Evolutionary conservation across 1,284 basidiomycete genomes (phyloP).

Genomic region (Cryptococcus sp.): DNA sequence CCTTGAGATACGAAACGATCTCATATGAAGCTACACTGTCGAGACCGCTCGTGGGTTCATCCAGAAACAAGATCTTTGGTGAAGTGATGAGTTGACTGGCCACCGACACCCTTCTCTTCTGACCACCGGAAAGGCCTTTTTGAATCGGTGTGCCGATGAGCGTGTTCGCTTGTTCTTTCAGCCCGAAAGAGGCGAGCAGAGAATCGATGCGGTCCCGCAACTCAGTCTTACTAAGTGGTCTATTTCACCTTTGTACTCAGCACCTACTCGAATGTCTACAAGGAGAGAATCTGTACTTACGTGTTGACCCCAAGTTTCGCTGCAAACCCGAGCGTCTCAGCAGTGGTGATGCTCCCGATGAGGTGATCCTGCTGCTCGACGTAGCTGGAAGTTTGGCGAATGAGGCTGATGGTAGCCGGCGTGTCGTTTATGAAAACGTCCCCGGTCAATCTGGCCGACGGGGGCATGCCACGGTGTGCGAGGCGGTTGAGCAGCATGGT

Average conservation of each 20-base stretch:
- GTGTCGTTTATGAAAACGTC: conserved; percentile 73
- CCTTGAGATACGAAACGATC: conserved; percentile 81
- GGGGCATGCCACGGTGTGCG: conserved; percentile 72
- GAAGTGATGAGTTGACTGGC: conserved; percentile 95
- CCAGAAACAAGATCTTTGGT: conserved; percentile 88
- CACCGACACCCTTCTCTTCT: conserved; percentile 89
- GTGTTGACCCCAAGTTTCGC: conserved; percentile 6
- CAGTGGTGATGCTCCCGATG: conserved; percentile 7
- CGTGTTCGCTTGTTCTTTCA: conserved; percentile 28
- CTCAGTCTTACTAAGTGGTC: too few relatives aligned
- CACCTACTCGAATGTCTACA: too few relatives aligned
- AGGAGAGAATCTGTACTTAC: conserved; percentile 6
- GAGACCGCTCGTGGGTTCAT: conserved; percentile 78
- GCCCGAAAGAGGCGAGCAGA: conserved; percentile 21
- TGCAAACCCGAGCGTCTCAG: conserved; percentile 7
- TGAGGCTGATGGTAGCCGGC: not conserved
- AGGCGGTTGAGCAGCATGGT: conserved; percentile 92
- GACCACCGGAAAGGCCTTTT: conserved; percentile 78
- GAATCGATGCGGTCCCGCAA: conserved; percentile 12
- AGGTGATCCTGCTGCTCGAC: conserved; percentile 86
- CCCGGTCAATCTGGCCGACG: conserved; percentile 68
- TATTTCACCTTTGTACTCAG: too few relatives aligned
- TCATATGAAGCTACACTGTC: conserved; percentile 93
- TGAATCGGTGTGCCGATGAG: conserved; percentile 53
- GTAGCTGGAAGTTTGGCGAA: conserved; percentile 75